A percentile compares a stretch with the other conserved stretches of the same genome.
These are phyloP conservation scores for Zygosaccharomyces kombuchaensis DNA, from an alignment of 805 yeast species.

Conservation along the genomic window DNA sequence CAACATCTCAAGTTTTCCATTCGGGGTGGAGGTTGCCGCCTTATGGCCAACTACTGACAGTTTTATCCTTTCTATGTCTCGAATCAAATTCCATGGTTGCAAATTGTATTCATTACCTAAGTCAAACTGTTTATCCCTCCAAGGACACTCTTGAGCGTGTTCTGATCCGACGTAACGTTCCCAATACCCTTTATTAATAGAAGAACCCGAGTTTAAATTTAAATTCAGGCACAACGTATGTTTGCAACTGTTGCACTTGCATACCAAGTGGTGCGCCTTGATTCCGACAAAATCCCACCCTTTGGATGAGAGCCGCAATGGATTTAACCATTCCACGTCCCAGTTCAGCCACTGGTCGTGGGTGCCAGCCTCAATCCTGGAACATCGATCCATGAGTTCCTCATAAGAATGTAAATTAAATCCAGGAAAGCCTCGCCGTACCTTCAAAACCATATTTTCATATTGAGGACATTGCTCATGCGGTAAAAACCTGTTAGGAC, in stretches of 20 bases:
- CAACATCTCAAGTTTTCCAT: background rate
- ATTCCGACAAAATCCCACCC: slow-evolving; percentile 17
- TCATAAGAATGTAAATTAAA: slow-evolving; percentile 12
- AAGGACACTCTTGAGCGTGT: slow-evolving; percentile 16
- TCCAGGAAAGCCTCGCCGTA: slow-evolving; percentile 7
- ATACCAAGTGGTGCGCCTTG: slow-evolving; percentile 1
- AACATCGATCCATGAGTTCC: slow-evolving; percentile 10
- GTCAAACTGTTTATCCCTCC: slow-evolving; percentile 13
- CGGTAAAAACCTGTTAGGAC: slow-evolving; percentile 10
- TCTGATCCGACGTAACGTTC: slow-evolving; percentile 5
- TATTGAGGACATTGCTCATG: slow-evolving; percentile 8
- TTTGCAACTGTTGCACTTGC: slow-evolving; percentile 15
- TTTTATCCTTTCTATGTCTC: slow-evolving; percentile 15
- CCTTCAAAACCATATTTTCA: slow-evolving; percentile 11
- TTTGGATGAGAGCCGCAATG: slow-evolving; percentile 17
- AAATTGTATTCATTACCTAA: slow-evolving; percentile 15
- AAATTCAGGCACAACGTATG: slow-evolving; percentile 12
- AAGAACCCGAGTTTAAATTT: slow-evolving; percentile 4
- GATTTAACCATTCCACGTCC: slow-evolving; percentile 20
- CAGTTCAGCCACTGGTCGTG: slow-evolving; percentile 11
- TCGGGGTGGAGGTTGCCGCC: background rate
- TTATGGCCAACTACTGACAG: background rate
- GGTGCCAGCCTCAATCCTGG: slow-evolving; percentile 12
- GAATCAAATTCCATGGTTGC: slow-evolving; percentile 10
- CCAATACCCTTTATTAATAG: slow-evolving; percentile 10